Percentiles rank a stretch among this genome's conserved stretches.
Conservation (phyloP, 2,329 filamentous ascomycete genomes). For the Nothomitra cinnamomea region DNA sequence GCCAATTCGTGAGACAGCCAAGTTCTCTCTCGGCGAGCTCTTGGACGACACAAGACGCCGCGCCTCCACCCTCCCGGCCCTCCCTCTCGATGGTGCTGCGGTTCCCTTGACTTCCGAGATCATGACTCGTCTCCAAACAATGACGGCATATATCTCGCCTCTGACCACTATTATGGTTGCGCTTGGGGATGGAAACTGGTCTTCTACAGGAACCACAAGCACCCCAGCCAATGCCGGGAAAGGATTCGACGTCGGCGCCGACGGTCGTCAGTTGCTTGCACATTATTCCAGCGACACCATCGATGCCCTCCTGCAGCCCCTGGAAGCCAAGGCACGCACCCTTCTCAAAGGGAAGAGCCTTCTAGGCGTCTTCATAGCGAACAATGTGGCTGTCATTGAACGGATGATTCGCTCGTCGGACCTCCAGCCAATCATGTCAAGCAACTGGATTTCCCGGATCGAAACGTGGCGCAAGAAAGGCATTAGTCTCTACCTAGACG, state of each 20-base stretch:
- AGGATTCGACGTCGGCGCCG: conserved; percentile 70
- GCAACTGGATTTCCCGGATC: conserved; percentile 41
- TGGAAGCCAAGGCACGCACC: conserved; percentile 57
- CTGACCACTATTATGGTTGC: conserved; percentile 84
- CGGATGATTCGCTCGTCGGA: conserved; percentile 72
- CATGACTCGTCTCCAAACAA: conserved; percentile 69
- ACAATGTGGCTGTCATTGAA: conserved; percentile 70
- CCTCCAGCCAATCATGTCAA: conserved; percentile 49
- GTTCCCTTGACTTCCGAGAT: conserved; percentile 66
- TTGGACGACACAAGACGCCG: conserved; percentile 67
- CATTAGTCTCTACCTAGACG: conserved; percentile 62
- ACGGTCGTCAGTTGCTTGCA: conserved; percentile 73
- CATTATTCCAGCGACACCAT: conserved; percentile 85
- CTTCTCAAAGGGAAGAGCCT: conserved; percentile 63
- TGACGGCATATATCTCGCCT: conserved; percentile 74
- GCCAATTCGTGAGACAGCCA: conserved; percentile 81
- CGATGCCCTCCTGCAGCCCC: conserved; percentile 55
- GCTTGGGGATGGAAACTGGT: conserved; percentile 84
- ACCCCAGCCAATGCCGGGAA: conserved; percentile 36
- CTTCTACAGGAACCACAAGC: conserved; percentile 18
- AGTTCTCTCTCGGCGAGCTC: conserved; percentile 65
- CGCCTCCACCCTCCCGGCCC: conserved; percentile 43
- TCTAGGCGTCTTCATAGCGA: conserved; percentile 79
- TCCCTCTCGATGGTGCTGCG: conserved; percentile 65
- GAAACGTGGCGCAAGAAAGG: conserved; percentile 82